These are phyloP conservation scores for Dendryphion nanum DNA, from an alignment of 2,329 filamentous ascomycete species.

Conservation along the genomic window DNA sequence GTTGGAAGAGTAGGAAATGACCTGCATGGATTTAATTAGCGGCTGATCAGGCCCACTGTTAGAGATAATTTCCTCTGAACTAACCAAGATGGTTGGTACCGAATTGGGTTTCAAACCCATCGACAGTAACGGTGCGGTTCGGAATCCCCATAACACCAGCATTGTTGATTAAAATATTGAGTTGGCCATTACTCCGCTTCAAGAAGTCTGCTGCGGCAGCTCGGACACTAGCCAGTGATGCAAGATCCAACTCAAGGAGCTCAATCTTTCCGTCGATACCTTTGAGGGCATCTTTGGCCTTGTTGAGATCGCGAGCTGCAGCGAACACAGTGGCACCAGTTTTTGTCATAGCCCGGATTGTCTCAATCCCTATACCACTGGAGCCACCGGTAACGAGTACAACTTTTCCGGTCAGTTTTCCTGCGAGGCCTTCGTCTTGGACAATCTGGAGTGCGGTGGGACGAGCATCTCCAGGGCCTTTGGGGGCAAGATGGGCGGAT, in stretches of 20 bases:
- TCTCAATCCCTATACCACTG: conserved; percentile 25
- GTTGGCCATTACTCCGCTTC: conserved; percentile 7
- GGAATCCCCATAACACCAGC: conserved; percentile 31
- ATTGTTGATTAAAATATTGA: conserved; percentile 20
- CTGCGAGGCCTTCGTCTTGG: conserved; percentile 35
- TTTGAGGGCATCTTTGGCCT: conserved; percentile 16
- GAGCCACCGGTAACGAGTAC: conserved; percentile 25
- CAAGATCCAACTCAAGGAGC: conserved; percentile 24
- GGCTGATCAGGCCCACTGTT: too few species aligned
- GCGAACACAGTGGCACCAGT: conserved; percentile 48
- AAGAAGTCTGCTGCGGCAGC: conserved; percentile 19
- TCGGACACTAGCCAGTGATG: conserved; percentile 16
- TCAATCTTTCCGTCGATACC: conserved; percentile 19
- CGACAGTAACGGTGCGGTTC: conserved; percentile 13
- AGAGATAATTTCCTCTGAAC: too few species aligned
- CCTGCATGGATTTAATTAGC: conserved; percentile 49
- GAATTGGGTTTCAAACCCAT: conserved; percentile 36
- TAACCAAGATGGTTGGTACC: conserved; percentile 47
- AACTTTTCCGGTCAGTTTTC: conserved; percentile 26
- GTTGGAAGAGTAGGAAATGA: conserved; percentile 44
- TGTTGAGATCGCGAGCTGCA: conserved; percentile 42
- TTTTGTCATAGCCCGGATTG: conserved; percentile 40
- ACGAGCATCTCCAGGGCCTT: conserved; percentile 40
- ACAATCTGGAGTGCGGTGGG: conserved; percentile 44
- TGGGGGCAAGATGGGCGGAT: background rate